These are phyloP conservation scores for Fonsecaea multimorphosa DNA, from an alignment of 2,329 filamentous ascomycete species.

Conservation along the genomic window DNA sequence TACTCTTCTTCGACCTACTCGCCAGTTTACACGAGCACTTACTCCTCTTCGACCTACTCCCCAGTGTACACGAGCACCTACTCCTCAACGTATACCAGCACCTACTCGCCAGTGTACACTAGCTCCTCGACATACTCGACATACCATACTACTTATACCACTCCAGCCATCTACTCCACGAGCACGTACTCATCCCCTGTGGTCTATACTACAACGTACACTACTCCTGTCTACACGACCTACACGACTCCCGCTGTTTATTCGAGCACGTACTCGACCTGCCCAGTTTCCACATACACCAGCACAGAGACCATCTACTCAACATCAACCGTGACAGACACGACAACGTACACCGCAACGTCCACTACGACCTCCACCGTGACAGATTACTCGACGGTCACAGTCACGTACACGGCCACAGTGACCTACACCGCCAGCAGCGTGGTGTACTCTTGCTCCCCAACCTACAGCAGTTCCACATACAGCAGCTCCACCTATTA, in stretches of 20 bases:
- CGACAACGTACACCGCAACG: neutral
- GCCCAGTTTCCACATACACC: neutral
- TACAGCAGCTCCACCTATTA: neutral
- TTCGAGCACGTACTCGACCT: neutral
- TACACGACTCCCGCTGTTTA: neutral
- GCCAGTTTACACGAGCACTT: neutral
- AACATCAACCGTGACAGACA: neutral
- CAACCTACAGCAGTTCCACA: neutral
- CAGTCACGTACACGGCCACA: neutral
- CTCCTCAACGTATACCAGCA: neutral
- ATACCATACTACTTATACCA: neutral
- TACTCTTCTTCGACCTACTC: conserved; percentile 6
- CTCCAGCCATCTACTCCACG: neutral
- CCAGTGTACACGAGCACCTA: neutral
- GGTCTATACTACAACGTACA: conserved; percentile 3
- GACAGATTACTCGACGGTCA: neutral
- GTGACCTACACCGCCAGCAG: neutral
- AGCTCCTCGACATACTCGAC: neutral
- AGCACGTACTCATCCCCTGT: neutral
- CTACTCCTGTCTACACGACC: neutral
- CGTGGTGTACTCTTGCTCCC: neutral
- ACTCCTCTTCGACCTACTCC: conserved; percentile 1
- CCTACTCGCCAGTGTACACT: neutral
- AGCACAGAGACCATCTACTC: neutral
- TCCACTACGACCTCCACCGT: neutral